Percentiles rank a stretch among this genome's conserved stretches.
These are phyloP conservation scores for Hydrangea macrophylla DNA, from an alignment of 148 eudicot species.

Conservation along the genomic window DNA sequence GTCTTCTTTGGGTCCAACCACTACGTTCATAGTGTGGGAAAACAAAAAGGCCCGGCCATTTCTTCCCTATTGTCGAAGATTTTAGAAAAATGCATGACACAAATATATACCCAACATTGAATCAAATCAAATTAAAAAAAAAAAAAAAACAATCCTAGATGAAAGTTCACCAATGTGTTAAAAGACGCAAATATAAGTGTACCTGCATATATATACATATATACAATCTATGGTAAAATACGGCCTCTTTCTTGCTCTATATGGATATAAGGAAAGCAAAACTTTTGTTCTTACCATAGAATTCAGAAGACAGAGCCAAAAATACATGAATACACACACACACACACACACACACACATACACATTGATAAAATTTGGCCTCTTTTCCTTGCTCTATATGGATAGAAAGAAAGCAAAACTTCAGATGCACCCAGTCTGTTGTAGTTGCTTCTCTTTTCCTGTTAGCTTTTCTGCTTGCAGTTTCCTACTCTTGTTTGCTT, in stretches of 20 bases:
- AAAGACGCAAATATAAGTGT: not conserved
- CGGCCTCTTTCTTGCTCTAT: not conserved
- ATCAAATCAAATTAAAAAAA: not conserved
- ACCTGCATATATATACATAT: too few relatives aligned
- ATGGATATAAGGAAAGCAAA: not conserved
- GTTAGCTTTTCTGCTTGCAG: too few relatives aligned
- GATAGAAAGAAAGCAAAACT: too few relatives aligned
- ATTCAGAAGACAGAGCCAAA: too few relatives aligned
- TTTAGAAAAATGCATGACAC: not conserved
- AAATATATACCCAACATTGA: not conserved
- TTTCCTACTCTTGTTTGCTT: too few relatives aligned
- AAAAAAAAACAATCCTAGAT: not conserved
- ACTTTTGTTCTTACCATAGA: not conserved
- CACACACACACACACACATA: too few relatives aligned
- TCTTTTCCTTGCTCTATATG: too few relatives aligned
- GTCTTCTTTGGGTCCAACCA: constrained; percentile 28
- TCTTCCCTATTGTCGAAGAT: constrained; percentile 20
- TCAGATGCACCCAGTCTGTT: too few relatives aligned
- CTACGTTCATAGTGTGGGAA: constrained; percentile 33
- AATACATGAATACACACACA: too few relatives aligned
- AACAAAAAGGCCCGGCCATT: constrained; percentile 34
- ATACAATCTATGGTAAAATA: not conserved
- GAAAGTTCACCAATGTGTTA: too few relatives aligned
- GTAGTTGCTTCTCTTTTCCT: too few relatives aligned
- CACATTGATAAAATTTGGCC: too few relatives aligned